Evolutionary conservation across 2,329 filamentous ascomycete species (phyloP), one percentile per base, ranked within the genome.

Genomic region (Aspergillus texensis): DNA sequence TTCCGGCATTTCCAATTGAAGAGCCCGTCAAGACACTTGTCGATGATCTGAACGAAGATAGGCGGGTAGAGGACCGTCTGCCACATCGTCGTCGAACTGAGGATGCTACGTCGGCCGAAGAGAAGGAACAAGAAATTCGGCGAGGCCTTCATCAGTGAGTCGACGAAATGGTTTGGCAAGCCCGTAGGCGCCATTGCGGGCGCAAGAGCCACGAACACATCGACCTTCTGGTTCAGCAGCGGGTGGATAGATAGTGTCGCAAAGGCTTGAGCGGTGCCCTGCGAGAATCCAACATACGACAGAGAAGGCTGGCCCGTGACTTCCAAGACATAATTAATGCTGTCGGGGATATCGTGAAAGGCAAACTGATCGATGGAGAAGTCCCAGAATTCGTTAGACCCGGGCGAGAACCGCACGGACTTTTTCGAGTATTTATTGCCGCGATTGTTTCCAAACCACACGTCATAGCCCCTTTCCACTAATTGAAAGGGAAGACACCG

Each of bases 401-500:
- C 90, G 0, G 95, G 94, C 0, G 92, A 90, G 66, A 84, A 83
- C 63, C 89, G 85, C 58, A 94, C 87, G 2, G 89, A 94, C 80
- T 99, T 99, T 79, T 98, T 99, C 53, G 93, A 97, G 80, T 99
- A 99, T 77, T 99, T 99, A 85, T 99, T 99, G 57, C 95, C 95
- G 41, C 95, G 89, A 74, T 99, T 99, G 78, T 99, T 99, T 57
- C 95, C 95, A 66, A 99, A 84, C 92, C 95, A 99, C 68, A 98
- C 94, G 81, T 99, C 95, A 72, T 96, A 99, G 3, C 95, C 95
- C 72, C 87, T 86, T 73, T 97, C 93, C 0, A 96, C 93, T 50
- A 99, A 83, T 69, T 91, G 86, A 75, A 99, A 98, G 0, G 95
- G 93, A 45, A 99, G 82, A 69, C 91, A 94, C 70, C 94, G 87